Evolutionary conservation across 371 early-diverging fungal genomes (phyloP).

Genomic region (Syncephalis fuscata): DNA sequence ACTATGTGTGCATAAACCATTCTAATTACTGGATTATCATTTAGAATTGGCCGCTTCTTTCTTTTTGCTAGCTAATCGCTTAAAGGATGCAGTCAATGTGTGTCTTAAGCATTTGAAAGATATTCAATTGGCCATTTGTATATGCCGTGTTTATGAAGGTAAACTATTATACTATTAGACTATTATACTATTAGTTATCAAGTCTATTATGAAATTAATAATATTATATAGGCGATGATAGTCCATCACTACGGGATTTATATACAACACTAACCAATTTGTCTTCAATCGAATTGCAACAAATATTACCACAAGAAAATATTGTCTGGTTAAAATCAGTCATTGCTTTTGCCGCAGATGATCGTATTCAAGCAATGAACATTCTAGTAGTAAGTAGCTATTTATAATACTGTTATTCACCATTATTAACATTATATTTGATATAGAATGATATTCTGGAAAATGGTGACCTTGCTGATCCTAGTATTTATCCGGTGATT

Average conservation of each 20-base stretch:
- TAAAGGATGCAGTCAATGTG: slow-evolving; percentile 81
- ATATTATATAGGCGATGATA: background rate
- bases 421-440: no score
- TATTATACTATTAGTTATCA: background rate
- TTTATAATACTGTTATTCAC: no score
- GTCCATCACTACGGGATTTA: background rate
- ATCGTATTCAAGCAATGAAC: no score
- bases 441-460: no score
- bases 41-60: slow-evolving; percentile 85
- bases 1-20: background rate
- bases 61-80: slow-evolving; percentile 74
- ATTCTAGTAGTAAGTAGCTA: no score
- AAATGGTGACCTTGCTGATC: no score
- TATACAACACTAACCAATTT: no score
- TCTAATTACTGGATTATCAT: slow-evolving; percentile 7
- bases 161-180: slow-evolving; percentile 7
- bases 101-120: slow-evolving; percentile 83
- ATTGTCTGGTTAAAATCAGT: no score
- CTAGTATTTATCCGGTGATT: no score
- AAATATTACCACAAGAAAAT: no score
- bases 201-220: background rate
- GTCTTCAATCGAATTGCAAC: no score
- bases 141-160: slow-evolving; percentile 83
- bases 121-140: slow-evolving; percentile 73
- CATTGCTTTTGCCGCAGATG: no score